phyloP scores from a whole-genome alignment of 495 filamentous ascomycete species.

The Viridothelium virens region DNA sequence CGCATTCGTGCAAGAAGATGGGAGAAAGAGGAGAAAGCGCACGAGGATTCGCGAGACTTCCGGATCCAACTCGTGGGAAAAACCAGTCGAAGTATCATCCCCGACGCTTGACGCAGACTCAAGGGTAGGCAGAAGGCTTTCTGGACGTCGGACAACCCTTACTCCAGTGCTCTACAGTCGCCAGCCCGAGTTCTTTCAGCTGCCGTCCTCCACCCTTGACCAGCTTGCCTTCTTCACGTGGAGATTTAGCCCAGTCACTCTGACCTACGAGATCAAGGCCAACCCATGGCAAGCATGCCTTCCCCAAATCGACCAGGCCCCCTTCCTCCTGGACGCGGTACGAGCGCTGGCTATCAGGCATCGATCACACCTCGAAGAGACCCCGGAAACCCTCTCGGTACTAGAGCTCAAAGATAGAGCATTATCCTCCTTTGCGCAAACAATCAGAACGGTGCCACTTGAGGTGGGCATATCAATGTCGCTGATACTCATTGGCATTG shows the following conservation, averaged over 20 bases:
- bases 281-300: slow-evolving; percentile 11
- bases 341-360: slow-evolving; percentile 10
- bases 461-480: slow-evolving; percentile 4
- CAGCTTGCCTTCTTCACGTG: slow-evolving; percentile 8
- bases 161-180: slow-evolving; percentile 1
- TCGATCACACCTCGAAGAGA: slow-evolving; percentile 12
- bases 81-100: background rate
- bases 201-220: slow-evolving; percentile 4
- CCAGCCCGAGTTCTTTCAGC: slow-evolving; percentile 7
- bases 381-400: background rate
- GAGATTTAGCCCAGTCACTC: slow-evolving; percentile 10
- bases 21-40: slow-evolving; percentile 6
- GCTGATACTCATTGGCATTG: slow-evolving; percentile 7
- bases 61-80: background rate
- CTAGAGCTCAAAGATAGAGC: slow-evolving; percentile 10
- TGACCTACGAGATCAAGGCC: slow-evolving; percentile 10
- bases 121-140: background rate
- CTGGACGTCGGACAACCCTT: background rate
- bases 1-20: slow-evolving; percentile 4
- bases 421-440: slow-evolving; percentile 5
- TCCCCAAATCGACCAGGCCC: slow-evolving; percentile 4
- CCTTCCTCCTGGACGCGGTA: slow-evolving; percentile 2
- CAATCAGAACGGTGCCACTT: background rate
- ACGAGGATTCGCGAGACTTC: background rate
- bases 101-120: background rate